Percentiles rank a stretch among this genome's conserved stretches.
These are phyloP conservation scores for Rhizopus microsporus DNA, from an alignment of 371 early-diverging fungal species.

Conservation along the genomic window DNA sequence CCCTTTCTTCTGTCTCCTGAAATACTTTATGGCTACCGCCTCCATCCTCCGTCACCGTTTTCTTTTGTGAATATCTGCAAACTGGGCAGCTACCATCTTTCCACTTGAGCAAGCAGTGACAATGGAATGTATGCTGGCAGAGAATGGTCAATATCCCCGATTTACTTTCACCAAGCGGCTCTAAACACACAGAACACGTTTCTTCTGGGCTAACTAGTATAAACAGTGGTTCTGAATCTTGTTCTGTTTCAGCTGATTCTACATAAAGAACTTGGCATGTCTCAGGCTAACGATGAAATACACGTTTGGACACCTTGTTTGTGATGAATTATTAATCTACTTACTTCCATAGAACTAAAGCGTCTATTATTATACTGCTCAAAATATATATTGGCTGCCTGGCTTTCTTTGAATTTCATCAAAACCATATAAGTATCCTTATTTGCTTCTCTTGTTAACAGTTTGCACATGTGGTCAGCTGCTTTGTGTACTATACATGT, in stretches of 20 bases:
- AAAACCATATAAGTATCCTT: constrained; percentile 84
- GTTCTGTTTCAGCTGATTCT: constrained; percentile 60
- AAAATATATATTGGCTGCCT: constrained; percentile 68
- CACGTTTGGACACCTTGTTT: neutral
- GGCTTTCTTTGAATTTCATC: constrained; percentile 65
- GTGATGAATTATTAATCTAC: neutral
- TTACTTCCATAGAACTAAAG: constrained; percentile 80
- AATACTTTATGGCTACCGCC: neutral
- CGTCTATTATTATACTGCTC: constrained; percentile 72
- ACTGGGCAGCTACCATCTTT: constrained; percentile 91
- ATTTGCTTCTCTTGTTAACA: constrained; percentile 57
- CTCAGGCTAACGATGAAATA: constrained; percentile 55
- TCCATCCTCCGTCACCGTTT: constrained; percentile 8
- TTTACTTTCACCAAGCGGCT: constrained; percentile 81
- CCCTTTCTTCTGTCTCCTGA: constrained; percentile 9
- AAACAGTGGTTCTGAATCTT: constrained; percentile 56
- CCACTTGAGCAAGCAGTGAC: constrained; percentile 88
- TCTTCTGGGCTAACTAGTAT: constrained; percentile 29
- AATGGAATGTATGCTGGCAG: constrained; percentile 96
- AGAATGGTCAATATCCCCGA: constrained; percentile 87
- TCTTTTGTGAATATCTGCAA: constrained; percentile 79
- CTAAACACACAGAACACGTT: constrained; percentile 93
- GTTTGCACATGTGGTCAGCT: neutral
- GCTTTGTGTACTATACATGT: neutral
- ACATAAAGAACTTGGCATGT: constrained; percentile 76